Conservation (phyloP, 1,284 basidiomycete species). For the Sanghuangporus sanghuang region DNA sequence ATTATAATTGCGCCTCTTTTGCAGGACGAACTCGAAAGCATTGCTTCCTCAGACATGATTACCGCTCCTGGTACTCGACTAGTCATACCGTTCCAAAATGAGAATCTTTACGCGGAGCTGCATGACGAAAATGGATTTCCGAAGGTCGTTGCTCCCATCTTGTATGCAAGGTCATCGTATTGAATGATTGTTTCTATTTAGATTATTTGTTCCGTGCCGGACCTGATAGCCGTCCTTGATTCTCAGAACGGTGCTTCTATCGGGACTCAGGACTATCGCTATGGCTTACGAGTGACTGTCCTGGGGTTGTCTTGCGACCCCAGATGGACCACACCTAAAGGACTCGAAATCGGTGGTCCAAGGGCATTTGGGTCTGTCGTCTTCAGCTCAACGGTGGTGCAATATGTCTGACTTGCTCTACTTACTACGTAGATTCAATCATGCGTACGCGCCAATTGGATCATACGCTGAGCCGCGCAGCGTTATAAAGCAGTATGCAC, state of each 20-base stretch:
- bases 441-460: conserved; percentile 28
- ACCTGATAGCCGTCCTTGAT: conserved; percentile 53
- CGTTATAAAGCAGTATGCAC: conserved; percentile 29
- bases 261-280: conserved; percentile 44
- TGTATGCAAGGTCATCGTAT: neutral
- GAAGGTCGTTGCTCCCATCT: conserved; percentile 20
- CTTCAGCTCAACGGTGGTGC: neutral
- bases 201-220: conserved; percentile 47
- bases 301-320: conserved; percentile 52
- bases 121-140: conserved; percentile 31
- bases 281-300: conserved; percentile 52
- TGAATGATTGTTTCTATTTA: conserved; percentile 13
- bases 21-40: conserved; percentile 42
- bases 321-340: conserved; percentile 51
- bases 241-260: conserved; percentile 49
- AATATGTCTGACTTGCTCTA: neutral
- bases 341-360: conserved; percentile 48
- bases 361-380: conserved; percentile 19
- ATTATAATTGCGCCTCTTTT: conserved; percentile 40
- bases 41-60: conserved; percentile 3
- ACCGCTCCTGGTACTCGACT: conserved; percentile 20
- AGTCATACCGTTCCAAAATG: conserved; percentile 53
- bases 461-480: conserved; percentile 28
- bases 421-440: conserved; percentile 14
- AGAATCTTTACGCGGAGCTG: conserved; percentile 45